phyloP scores from a whole-genome alignment of 768 basidiomycete species.

The Exsudoporus frostii region DNA sequence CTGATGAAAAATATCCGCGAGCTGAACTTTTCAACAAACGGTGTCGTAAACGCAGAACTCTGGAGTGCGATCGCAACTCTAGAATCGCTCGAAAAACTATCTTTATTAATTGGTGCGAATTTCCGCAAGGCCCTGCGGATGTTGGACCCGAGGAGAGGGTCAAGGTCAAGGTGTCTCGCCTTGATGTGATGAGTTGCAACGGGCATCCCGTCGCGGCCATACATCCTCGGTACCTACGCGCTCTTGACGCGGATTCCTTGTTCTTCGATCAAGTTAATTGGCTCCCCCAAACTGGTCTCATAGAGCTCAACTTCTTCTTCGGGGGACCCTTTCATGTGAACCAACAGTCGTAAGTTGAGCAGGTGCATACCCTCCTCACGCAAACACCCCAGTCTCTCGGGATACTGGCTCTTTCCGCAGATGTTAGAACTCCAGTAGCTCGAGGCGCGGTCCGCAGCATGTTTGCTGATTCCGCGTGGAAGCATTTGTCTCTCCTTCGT shows the following conservation, averaged over 20 bases:
- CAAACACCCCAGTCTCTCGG: background rate
- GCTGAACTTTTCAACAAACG: slow-evolving; percentile 15
- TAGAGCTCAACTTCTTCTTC: background rate
- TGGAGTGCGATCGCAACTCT: slow-evolving; percentile 17
- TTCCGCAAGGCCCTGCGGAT: background rate
- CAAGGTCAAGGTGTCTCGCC: slow-evolving; percentile 7
- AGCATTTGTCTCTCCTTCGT: background rate
- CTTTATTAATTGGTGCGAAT: slow-evolving; percentile 1
- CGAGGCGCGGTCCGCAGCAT: background rate
- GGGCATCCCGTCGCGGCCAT: background rate
- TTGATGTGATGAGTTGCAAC: background rate
- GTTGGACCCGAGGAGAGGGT: background rate
- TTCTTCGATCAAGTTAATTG: background rate
- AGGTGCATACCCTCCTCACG: background rate
- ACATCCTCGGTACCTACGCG: background rate
- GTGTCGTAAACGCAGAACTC: background rate
- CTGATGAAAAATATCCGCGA: slow-evolving; percentile 19
- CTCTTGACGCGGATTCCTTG: background rate
- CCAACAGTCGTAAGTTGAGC: background rate
- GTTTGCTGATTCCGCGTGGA: background rate
- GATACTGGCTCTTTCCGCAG: background rate
- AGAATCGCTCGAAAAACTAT: slow-evolving; percentile 14
- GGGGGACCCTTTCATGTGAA: too few species aligned
- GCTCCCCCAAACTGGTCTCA: slow-evolving; percentile 1
- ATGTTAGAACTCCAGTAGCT: fast-evolving